phyloP scores from a whole-genome alignment of 2,329 filamentous ascomycete species.

The Ciborinia camelliae region DNA sequence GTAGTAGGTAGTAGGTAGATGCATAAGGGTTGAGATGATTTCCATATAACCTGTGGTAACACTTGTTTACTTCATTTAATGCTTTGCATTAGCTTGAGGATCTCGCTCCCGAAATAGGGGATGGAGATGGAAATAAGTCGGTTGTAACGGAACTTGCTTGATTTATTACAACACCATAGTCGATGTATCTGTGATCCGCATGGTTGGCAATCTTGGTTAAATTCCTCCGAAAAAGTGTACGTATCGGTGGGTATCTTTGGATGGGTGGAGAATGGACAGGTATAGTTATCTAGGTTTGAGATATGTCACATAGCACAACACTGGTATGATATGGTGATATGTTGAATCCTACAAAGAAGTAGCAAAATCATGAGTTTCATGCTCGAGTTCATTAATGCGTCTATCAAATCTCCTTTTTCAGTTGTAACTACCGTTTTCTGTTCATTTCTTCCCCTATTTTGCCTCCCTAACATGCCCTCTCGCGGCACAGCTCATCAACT shows the following conservation, averaged over 20 bases:
- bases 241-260: slow-evolving; percentile 9
- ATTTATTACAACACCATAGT: not conserved
- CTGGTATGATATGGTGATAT: not conserved
- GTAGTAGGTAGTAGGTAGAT: not conserved
- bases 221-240: slow-evolving; percentile 9
- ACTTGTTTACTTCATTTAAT: not conserved
- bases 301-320: slow-evolving; percentile 11
- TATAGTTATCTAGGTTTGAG: slow-evolving; percentile 8
- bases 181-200: slow-evolving; percentile 6
- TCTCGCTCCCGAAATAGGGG: not conserved
- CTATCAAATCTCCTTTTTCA: slow-evolving; percentile 1
- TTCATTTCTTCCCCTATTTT: not conserved
- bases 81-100: slow-evolving; percentile 8
- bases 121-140: not conserved
- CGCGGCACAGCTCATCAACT: not conserved
- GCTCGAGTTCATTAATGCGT: not conserved
- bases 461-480: not conserved
- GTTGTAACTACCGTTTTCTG: not conserved
- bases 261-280: not conserved
- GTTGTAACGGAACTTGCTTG: not conserved
- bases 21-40: not conserved
- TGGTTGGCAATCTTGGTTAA: slow-evolving; percentile 15
- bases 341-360: not conserved
- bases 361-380: not conserved
- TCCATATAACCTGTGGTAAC: not conserved